Percentiles rank a stretch among this genome's conserved stretches.
These are phyloP conservation scores for Triticum dicoccoides DNA, from an alignment of 176 grass and related monocot species.

Conservation along the genomic window DNA sequence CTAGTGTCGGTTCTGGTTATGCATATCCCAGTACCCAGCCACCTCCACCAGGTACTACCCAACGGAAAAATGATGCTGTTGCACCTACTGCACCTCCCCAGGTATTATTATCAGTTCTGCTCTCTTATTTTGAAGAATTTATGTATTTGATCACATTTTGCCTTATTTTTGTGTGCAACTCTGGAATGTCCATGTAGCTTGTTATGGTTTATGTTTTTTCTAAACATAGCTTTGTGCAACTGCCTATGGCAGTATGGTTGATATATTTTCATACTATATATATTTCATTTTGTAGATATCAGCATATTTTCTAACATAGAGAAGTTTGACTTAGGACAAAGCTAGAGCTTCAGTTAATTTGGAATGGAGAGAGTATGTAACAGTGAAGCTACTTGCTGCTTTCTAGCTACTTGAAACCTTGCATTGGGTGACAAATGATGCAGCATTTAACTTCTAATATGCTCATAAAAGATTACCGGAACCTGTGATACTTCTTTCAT, in stretches of 20 bases:
- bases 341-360: not conserved
- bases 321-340: not conserved
- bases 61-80: conserved; percentile 55
- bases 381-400: not conserved
- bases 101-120: conserved; percentile 43
- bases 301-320: not conserved
- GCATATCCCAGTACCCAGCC: conserved; percentile 58
- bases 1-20: conserved; percentile 35
- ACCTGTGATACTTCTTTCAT: not conserved
- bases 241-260: too few species aligned
- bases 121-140: conserved; percentile 8
- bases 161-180: conserved; percentile 5
- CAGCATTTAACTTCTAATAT: not conserved
- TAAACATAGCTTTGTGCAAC: not conserved
- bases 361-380: not conserved
- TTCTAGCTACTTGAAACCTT: conserved; percentile 2
- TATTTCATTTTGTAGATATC: not conserved
- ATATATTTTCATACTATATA: not conserved
- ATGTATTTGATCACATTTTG: conserved; percentile 5
- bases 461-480: not conserved
- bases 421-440: not conserved
- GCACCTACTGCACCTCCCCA: conserved; percentile 44
- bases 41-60: conserved; percentile 79
- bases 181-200: conserved; percentile 7
- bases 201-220: not conserved